Evolutionary conservation across 2,329 filamentous ascomycete species (phyloP), one percentile per base, ranked within the genome.

Genomic region (Incumbomyces lentus): DNA sequence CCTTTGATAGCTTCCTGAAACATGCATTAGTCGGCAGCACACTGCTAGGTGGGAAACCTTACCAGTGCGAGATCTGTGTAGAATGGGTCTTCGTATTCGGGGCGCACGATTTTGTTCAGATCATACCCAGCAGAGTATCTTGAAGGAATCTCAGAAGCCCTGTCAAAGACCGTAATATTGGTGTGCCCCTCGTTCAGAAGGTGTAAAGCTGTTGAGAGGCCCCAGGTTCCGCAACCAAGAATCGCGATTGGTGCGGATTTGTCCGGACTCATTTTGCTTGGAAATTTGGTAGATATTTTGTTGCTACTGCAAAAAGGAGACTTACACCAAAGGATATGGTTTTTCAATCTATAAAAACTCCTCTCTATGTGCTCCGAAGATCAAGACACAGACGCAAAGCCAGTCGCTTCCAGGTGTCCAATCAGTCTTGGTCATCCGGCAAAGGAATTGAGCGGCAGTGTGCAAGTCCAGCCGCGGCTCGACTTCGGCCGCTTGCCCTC

Each of bases 191-290:
- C 54, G 7, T 68, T 61, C 31, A 66, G 40, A 1, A 73, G 65
- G 54, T 72, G 69, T 13, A 72, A 58, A 2, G 69, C 69, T 0
- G 70, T 73, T 6, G 69, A 72, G 2, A 68, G 64, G 11, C 70
- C 69, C 49, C 69, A 66, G 5, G 68, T 69, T 36, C 69, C 69
- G 8, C 68, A 71, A 26, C 72, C 72, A n/a, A 72, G 66, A 22
- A 73, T 62, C 14, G 71, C 60, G 37, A 74, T 59, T 17, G 58
- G 39, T 32, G 44, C 46, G 16, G 19, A 16, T 19, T 50, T 55
- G 31, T 52, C 37, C 3, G 13, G 11, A 14, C 40, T 8, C 51
- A 55, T 55, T 12, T n/a, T 35, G 13, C 4, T 35, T 35, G 11
- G 22, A 8, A 8, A 26, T 4, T 8, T 8, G 22, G 8, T 26